Evolutionary conservation across 2,329 filamentous ascomycete species (phyloP).

Genomic region (Coniochaeta prunicola): DNA sequence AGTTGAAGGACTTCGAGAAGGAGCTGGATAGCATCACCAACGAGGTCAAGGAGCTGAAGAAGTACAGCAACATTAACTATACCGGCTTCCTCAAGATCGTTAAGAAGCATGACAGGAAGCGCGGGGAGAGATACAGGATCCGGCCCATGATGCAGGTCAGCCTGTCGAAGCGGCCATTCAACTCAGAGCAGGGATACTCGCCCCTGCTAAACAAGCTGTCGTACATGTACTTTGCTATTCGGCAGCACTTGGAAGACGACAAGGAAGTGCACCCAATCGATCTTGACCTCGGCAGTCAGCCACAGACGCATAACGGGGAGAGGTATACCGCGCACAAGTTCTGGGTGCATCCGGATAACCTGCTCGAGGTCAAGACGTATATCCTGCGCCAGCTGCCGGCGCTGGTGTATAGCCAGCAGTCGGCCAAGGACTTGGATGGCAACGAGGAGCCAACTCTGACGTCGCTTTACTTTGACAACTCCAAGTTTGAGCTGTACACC

Average conservation of each 20-base stretch:
- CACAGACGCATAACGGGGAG: conserved; percentile 57
- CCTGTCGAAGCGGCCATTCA: conserved; percentile 83
- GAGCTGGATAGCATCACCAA: conserved; percentile 85
- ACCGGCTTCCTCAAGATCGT: conserved; percentile 96
- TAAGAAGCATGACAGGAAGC: conserved; percentile 97
- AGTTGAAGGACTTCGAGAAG: conserved; percentile 65
- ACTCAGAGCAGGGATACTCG: conserved; percentile 83
- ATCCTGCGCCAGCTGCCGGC: conserved; percentile 86
- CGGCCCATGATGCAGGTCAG: conserved; percentile 87
- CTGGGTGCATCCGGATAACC: conserved; percentile 93
- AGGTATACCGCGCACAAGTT: conserved; percentile 85
- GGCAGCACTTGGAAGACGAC: conserved; percentile 68
- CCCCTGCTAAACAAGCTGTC: conserved; percentile 86
- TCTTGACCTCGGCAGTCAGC: conserved; percentile 43
- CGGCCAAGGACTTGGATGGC: conserved; percentile 73
- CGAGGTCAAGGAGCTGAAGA: conserved; percentile 88
- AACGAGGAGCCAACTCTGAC: conserved; percentile 85
- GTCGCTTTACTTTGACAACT: conserved; percentile 91
- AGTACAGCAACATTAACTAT: conserved; percentile 94
- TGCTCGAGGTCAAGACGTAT: conserved; percentile 93
- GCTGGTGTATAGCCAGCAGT: conserved; percentile 85
- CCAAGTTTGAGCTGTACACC: conserved; percentile 77
- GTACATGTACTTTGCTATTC: conserved; percentile 91
- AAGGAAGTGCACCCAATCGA: conserved; percentile 32
- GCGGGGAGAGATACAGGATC: conserved; percentile 79